Conservation (phyloP, 192 early-diverging fungal genomes). For the Mortierella claussenii region DNA sequence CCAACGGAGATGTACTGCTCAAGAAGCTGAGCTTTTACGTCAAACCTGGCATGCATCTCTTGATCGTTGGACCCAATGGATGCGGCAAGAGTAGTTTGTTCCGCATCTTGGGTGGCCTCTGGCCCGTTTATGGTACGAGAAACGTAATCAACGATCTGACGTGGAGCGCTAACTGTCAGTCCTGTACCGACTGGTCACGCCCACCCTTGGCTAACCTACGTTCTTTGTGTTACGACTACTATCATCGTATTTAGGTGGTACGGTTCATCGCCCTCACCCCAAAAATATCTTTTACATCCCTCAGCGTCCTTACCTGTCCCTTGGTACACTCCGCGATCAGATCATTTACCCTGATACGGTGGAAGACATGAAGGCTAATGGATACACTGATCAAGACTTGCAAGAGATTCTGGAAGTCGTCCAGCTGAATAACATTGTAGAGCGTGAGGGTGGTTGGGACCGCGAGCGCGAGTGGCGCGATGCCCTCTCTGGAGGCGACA, state of each 20-base stretch:
- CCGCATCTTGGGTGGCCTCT: conserved; percentile 95
- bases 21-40: conserved; percentile 88
- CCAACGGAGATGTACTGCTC: conserved; percentile 94
- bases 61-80: conserved; percentile 96
- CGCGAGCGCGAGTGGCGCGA: conserved; percentile 89
- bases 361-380: conserved; percentile 78
- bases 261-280: conserved; percentile 76
- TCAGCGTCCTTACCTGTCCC: conserved; percentile 95
- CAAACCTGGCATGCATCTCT: conserved; percentile 88
- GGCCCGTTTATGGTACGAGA: conserved; percentile 90
- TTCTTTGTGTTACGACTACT: too few species aligned
- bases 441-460: conserved; percentile 93
- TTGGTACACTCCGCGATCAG: conserved; percentile 96
- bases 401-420: conserved; percentile 84
- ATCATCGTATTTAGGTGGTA: too few species aligned
- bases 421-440: conserved; percentile 84
- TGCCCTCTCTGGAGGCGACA: conserved; percentile 97
- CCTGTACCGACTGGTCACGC: too few species aligned
- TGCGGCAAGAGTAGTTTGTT: conserved; percentile 95
- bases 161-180: too few species aligned
- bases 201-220: too few species aligned
- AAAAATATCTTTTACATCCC: conserved; percentile 98
- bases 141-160: too few species aligned
- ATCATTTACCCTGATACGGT: conserved; percentile 95
- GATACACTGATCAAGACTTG: conserved; percentile 82